These are phyloP conservation scores for Blastobotrys terrestris DNA, from an alignment of 805 yeast species.

Conservation along the genomic window DNA sequence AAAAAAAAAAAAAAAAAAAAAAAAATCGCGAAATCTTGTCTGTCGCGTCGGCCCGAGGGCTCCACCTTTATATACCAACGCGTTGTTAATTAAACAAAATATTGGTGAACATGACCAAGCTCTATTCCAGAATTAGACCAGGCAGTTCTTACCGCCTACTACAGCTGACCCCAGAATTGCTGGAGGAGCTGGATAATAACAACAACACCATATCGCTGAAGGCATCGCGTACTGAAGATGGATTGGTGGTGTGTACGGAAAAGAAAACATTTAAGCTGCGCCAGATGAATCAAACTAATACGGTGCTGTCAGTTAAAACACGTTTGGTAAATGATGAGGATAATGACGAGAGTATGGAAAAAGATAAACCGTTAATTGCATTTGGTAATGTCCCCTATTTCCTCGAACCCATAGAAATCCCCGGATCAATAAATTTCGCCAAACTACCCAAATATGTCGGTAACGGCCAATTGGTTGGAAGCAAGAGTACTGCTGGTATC, in stretches of 20 bases:
- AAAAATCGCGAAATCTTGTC: no score
- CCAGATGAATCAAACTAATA: slow-evolving; percentile 83
- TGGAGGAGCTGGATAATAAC: slow-evolving; percentile 18
- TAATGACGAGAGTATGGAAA: slow-evolving; percentile 3
- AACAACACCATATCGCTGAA: slow-evolving; percentile 26
- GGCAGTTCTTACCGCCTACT: slow-evolving; percentile 20
- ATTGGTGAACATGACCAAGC: not conserved
- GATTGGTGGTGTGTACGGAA: slow-evolving; percentile 57
- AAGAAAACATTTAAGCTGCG: slow-evolving; percentile 56
- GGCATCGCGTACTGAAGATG: slow-evolving; percentile 30
- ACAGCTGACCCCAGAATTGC: slow-evolving; percentile 25
- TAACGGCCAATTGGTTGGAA: slow-evolving; percentile 5
- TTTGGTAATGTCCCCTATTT: slow-evolving; percentile 23
- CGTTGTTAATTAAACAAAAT: not conserved
- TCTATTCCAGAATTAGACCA: not conserved
- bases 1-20: not conserved
- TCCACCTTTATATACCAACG: not conserved
- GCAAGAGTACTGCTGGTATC: not conserved
- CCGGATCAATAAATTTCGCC: slow-evolving; percentile 19
- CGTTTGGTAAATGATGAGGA: not conserved
- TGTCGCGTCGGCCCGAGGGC: not conserved
- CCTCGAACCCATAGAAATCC: slow-evolving; percentile 19
- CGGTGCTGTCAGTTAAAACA: slow-evolving; percentile 50
- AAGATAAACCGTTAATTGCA: slow-evolving; percentile 10
- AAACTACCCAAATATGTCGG: slow-evolving; percentile 21